Percentiles rank a stretch among this genome's conserved stretches.
Evolutionary conservation across 371 early-diverging fungal genomes (phyloP).

Genomic region (Nosema muscidifuracis): DNA sequence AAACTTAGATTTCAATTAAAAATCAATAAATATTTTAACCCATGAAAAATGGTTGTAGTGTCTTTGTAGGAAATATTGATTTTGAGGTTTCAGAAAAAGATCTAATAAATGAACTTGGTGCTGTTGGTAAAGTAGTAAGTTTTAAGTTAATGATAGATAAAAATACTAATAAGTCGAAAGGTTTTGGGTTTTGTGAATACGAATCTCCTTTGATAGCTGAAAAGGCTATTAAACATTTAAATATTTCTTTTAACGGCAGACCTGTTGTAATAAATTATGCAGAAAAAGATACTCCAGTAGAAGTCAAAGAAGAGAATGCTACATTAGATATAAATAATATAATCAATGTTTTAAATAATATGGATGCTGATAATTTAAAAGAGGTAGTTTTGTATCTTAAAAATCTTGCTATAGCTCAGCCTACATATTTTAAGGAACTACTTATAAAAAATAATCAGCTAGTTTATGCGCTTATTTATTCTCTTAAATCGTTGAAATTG

Average conservation of each 20-base stretch:
- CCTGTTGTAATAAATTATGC: slow-evolving; percentile 64
- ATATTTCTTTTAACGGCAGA: slow-evolving; percentile 62
- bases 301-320: slow-evolving; percentile 27
- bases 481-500: slow-evolving; percentile 52
- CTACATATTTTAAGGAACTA: slow-evolving; percentile 58
- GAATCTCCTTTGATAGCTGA: slow-evolving; percentile 63
- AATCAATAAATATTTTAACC: too few species aligned
- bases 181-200: slow-evolving; percentile 65
- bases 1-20: too few species aligned
- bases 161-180: slow-evolving; percentile 63
- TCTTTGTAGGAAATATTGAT: slow-evolving; percentile 65
- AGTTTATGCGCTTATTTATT: slow-evolving; percentile 53
- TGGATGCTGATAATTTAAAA: slow-evolving; percentile 59
- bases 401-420: slow-evolving; percentile 59
- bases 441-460: slow-evolving; percentile 55
- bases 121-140: slow-evolving; percentile 63
- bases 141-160: slow-evolving; percentile 62
- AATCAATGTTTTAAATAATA: slow-evolving; percentile 50
- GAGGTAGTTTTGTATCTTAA: slow-evolving; percentile 62
- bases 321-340: slow-evolving; percentile 55
- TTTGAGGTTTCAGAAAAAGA: slow-evolving; percentile 63
- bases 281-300: slow-evolving; percentile 59
- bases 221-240: slow-evolving; percentile 61
- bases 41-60: slow-evolving; percentile 62
- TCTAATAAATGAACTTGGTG: slow-evolving; percentile 61